A percentile compares a stretch with the other conserved stretches of the same genome.
Conservation (phyloP, 2,329 filamentous ascomycete genomes). For the Coniochaeta sp. region DNA sequence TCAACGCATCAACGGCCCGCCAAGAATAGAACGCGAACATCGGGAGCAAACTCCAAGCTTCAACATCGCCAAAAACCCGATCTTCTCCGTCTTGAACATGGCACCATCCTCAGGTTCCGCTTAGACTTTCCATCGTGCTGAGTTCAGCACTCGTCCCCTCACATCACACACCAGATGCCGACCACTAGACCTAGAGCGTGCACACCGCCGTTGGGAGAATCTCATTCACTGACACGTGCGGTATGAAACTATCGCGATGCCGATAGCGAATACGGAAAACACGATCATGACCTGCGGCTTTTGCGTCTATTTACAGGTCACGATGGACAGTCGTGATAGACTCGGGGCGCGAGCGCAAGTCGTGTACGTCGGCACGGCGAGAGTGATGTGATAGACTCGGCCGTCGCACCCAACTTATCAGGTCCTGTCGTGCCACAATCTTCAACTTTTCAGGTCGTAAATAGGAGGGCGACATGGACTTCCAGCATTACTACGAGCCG, state of each 20-base stretch:
- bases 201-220: not conserved
- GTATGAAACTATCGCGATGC: not conserved
- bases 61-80: too few relatives aligned
- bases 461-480: too few relatives aligned
- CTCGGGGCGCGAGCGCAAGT: too few relatives aligned
- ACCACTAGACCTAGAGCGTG: not conserved
- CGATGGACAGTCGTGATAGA: too few relatives aligned
- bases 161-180: not conserved
- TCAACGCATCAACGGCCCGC: not conserved
- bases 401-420: too few relatives aligned
- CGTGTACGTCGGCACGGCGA: not conserved
- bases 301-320: too few relatives aligned
- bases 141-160: too few relatives aligned
- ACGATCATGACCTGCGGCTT: not conserved
- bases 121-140: not conserved
- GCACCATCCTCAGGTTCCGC: not conserved
- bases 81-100: too few relatives aligned
- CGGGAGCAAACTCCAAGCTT: not conserved
- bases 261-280: not conserved
- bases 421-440: too few relatives aligned
- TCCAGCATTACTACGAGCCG: too few relatives aligned
- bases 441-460: too few relatives aligned
- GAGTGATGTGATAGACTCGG: too few relatives aligned
- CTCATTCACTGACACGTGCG: not conserved
- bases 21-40: not conserved